Conservation (phyloP, 257 asterid species). For the Osmanthus fragrans region DNA sequence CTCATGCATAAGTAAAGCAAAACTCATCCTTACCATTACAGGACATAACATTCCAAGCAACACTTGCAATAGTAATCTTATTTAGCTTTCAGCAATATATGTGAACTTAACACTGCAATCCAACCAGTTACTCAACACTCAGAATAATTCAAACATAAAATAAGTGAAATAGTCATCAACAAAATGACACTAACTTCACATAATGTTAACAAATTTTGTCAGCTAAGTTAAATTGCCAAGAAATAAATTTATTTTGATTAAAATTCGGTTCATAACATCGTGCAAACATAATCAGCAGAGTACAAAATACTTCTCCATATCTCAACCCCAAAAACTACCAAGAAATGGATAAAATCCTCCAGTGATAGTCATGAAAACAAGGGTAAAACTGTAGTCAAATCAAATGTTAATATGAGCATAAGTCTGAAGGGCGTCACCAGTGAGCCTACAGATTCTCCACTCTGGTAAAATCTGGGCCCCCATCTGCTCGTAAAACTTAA, state of each 20-base stretch:
- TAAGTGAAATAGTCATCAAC: background rate
- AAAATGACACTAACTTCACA: background rate
- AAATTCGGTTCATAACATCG: background rate
- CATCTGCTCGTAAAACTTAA: conserved; percentile 75
- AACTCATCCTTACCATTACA: background rate
- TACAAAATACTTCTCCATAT: background rate
- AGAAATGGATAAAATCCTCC: background rate
- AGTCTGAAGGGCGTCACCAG: conserved; percentile 69
- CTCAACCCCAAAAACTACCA: background rate
- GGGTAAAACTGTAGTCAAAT: conserved; percentile 2
- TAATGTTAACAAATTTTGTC: background rate
- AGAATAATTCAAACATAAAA: background rate
- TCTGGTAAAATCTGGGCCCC: conserved; percentile 77
- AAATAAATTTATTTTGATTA: background rate
- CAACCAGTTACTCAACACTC: background rate
- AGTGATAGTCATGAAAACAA: background rate
- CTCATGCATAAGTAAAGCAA: background rate
- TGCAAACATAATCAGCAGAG: background rate
- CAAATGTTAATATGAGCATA: conserved; percentile 46
- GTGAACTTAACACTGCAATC: background rate
- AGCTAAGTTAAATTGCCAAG: background rate
- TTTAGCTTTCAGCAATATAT: background rate
- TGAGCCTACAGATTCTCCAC: conserved; percentile 82
- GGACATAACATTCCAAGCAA: background rate
- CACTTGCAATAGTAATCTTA: background rate